Conservation (phyloP, 257 asterid species). For the Dorcoceras hygrometricum region DNA sequence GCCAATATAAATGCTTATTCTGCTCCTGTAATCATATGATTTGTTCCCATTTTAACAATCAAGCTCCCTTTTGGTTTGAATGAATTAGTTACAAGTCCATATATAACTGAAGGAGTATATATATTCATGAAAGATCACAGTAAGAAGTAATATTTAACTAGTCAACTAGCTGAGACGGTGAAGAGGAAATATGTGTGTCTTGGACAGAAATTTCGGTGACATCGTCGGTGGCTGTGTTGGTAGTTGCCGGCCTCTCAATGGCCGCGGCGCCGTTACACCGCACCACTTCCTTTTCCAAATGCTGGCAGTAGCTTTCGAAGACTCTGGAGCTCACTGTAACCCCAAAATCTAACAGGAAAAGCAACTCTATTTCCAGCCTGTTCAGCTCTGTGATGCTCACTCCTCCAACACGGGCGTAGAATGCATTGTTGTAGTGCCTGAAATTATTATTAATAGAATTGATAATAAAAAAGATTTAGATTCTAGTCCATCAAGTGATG, state of each 20-base stretch:
- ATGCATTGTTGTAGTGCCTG: constrained; percentile 84
- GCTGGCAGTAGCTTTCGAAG: constrained; percentile 79
- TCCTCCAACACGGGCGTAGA: constrained; percentile 88
- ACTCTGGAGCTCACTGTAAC: constrained; percentile 59
- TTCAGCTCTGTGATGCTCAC: constrained; percentile 66
- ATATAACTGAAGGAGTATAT: no score
- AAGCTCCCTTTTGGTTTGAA: no score
- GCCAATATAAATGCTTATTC: no score
- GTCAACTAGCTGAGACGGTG: not conserved
- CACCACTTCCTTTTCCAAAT: constrained; percentile 79
- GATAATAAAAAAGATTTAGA: not conserved
- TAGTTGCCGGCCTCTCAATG: constrained; percentile 28
- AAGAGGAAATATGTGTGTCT: constrained; percentile 30
- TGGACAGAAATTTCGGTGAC: constrained; percentile 57
- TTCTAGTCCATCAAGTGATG: not conserved
- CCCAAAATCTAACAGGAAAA: constrained; percentile 68
- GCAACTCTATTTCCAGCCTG: constrained; percentile 68
- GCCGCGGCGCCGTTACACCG: constrained; percentile 28
- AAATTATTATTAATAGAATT: not conserved
- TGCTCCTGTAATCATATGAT: no score
- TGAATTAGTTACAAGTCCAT: no score
- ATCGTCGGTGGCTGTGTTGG: constrained; percentile 37
- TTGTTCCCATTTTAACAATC: no score
- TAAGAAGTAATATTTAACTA: not conserved
- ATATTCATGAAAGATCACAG: no score